phyloP scores from a whole-genome alignment of 1,139 yeast species.

The Candida pseudoviswanathii region DNA sequence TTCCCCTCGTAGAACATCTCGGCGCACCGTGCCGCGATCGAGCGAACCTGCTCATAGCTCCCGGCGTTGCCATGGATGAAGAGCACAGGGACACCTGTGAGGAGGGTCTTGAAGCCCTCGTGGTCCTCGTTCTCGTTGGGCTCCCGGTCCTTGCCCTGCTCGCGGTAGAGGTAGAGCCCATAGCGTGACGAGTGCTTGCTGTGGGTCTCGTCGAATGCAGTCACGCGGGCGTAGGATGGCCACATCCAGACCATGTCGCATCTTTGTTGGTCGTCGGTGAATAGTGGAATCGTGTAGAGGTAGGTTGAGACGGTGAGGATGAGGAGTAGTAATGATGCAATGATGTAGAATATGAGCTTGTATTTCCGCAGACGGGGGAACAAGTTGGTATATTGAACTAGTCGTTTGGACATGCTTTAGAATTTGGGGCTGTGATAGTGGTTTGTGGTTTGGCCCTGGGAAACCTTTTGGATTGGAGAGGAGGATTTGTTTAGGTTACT shows the following conservation, averaged over 20 bases:
- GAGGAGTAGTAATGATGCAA: neutral
- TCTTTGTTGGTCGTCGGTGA: slow-evolving; percentile 37
- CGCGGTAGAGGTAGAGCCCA: slow-evolving; percentile 77
- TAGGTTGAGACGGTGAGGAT: slow-evolving; percentile 6
- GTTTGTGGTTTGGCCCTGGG: too few species aligned
- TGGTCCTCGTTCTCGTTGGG: slow-evolving; percentile 29
- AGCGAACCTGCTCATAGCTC: slow-evolving; percentile 83
- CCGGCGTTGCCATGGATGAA: slow-evolving; percentile 99
- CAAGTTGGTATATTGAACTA: slow-evolving; percentile 1
- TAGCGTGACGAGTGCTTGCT: slow-evolving; percentile 79
- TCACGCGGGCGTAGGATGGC: slow-evolving; percentile 75
- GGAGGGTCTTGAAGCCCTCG: slow-evolving; percentile 13
- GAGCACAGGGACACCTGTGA: slow-evolving; percentile 81
- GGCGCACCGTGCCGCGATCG: slow-evolving; percentile 82
- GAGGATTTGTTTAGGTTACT: neutral
- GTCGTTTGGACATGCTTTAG: neutral
- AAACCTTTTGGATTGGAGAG: neutral
- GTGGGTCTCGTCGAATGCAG: slow-evolving; percentile 70
- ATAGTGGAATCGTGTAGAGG: slow-evolving; percentile 7
- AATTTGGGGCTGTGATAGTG: too few species aligned
- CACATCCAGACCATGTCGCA: slow-evolving; percentile 70
- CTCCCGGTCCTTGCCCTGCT: slow-evolving; percentile 67
- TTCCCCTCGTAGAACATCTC: slow-evolving; percentile 40
- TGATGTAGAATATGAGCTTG: neutral
- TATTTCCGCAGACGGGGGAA: slow-evolving; percentile 5